Evolutionary conservation across 169 alveolate genomes (phyloP).

Genomic region (Plasmodium berghei): DNA sequence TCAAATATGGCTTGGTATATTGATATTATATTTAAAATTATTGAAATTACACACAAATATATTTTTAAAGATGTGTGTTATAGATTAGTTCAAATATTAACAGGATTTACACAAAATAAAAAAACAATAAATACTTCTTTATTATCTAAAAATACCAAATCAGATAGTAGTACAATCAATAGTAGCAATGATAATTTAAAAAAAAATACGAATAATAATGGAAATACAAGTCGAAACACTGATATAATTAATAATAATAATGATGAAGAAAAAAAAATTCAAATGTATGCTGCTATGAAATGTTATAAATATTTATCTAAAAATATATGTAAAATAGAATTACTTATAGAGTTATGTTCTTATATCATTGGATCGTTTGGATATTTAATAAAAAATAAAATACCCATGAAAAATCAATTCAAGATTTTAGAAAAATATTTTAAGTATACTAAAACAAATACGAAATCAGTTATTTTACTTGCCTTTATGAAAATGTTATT

Average conservation of each 20-base stretch:
- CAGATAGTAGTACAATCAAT: too few species aligned
- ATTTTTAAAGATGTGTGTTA: slow-evolving; percentile 91
- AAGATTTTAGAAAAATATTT: slow-evolving; percentile 77
- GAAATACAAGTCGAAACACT: slow-evolving; percentile 3
- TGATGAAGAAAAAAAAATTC: slow-evolving; percentile 41
- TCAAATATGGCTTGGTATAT: slow-evolving; percentile 92
- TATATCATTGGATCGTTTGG: slow-evolving; percentile 82
- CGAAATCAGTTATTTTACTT: slow-evolving; percentile 77
- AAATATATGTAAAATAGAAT: background rate
- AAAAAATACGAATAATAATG: background rate
- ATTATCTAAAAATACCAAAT: too few species aligned
- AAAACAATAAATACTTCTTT: background rate
- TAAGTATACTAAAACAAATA: slow-evolving; percentile 45
- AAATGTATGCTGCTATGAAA: slow-evolving; percentile 64
- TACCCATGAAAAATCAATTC: slow-evolving; percentile 52
- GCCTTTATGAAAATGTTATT: slow-evolving; percentile 80
- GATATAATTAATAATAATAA: slow-evolving; percentile 42
- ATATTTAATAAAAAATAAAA: slow-evolving; percentile 70
- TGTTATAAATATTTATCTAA: slow-evolving; percentile 26
- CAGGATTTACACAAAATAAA: slow-evolving; percentile 76
- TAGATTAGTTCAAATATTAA: slow-evolving; percentile 75
- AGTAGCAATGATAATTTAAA: background rate
- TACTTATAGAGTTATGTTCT: slow-evolving; percentile 78
- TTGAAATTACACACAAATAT: slow-evolving; percentile 92
- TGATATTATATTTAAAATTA: slow-evolving; percentile 93